Evolutionary conservation across 345 rosid genomes (phyloP).

Genomic region (Bruguiera gymnorhiza): DNA sequence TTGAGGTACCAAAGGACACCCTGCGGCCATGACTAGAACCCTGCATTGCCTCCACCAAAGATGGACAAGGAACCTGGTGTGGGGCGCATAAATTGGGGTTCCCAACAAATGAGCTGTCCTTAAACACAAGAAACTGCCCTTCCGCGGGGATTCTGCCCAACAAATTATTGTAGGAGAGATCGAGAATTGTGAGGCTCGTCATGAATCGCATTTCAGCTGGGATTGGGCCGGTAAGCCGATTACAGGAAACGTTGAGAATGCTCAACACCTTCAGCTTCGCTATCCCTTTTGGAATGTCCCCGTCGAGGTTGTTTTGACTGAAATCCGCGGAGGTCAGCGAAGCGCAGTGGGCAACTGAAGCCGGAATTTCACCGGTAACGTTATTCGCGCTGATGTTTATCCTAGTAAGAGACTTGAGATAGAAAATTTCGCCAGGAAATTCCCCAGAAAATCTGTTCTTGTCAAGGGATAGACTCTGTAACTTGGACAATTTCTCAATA

Average conservation of each 20-base stretch:
- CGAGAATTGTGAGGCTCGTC: constrained; percentile 73
- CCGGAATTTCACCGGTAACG: constrained; percentile 59
- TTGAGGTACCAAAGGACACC: constrained; percentile 37
- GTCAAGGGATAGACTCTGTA: constrained; percentile 49
- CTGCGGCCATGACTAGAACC: constrained; percentile 27
- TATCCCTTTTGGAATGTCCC: constrained; percentile 61
- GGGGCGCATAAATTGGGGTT: constrained; percentile 63
- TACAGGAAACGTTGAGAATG: constrained; percentile 63
- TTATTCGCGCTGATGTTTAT: constrained; percentile 56
- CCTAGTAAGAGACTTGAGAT: constrained; percentile 38
- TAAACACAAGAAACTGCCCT: constrained; percentile 76
- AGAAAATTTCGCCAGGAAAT: constrained; percentile 54
- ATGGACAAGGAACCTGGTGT: constrained; percentile 41
- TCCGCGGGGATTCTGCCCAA: constrained; percentile 58
- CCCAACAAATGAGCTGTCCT: constrained; percentile 61
- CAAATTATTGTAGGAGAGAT: constrained; percentile 68
- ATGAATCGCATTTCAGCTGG: constrained; percentile 61
- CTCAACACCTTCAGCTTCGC: constrained; percentile 43
- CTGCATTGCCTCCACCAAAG: constrained; percentile 14
- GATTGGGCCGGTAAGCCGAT: constrained; percentile 62
- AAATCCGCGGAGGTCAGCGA: constrained; percentile 61
- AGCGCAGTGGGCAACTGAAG: constrained; percentile 39
- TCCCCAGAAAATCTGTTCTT: constrained; percentile 53
- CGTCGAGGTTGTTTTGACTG: constrained; percentile 56
- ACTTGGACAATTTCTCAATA: constrained; percentile 40